These are phyloP conservation scores for Xylariales sp. DNA, from an alignment of 2,329 filamentous ascomycete genomes.

Conservation along the genomic window DNA sequence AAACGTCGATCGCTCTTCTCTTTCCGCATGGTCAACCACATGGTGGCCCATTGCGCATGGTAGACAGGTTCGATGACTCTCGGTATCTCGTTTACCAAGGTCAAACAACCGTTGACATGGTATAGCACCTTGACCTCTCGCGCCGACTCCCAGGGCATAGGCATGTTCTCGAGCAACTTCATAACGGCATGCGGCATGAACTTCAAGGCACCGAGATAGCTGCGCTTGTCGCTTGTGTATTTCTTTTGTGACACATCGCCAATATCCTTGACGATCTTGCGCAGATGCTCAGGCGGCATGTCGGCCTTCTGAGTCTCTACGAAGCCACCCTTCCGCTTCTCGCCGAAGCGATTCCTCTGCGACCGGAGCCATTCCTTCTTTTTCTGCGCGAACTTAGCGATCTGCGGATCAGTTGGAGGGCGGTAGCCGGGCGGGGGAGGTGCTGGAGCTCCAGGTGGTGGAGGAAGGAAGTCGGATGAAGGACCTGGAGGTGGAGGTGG, in stretches of 20 bases:
- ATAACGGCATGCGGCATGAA: slow-evolving; percentile 99
- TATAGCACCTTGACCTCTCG: slow-evolving; percentile 97
- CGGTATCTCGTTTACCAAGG: slow-evolving; percentile 92
- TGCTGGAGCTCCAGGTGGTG: slow-evolving; percentile 51
- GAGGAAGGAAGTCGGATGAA: slow-evolving; percentile 51
- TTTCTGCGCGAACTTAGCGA: slow-evolving; percentile 95
- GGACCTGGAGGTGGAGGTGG: slow-evolving; percentile 54
- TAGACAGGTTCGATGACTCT: slow-evolving; percentile 97
- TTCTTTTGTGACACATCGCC: slow-evolving; percentile 99
- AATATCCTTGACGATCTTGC: slow-evolving; percentile 97
- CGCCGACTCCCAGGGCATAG: slow-evolving; percentile 98
- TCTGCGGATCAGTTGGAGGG: slow-evolving; percentile 73
- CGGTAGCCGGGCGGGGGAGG: slow-evolving; percentile 84
- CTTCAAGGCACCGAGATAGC: slow-evolving; percentile 93
- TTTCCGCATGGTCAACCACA: slow-evolving; percentile 98
- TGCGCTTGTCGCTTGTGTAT: slow-evolving; percentile 97
- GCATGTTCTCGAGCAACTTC: slow-evolving; percentile 98
- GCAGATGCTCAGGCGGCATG: slow-evolving; percentile 96
- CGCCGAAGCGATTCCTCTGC: slow-evolving; percentile 88
- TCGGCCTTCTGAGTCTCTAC: slow-evolving; percentile 98
- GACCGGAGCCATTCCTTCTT: slow-evolving; percentile 97
- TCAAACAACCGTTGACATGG: slow-evolving; percentile 96
- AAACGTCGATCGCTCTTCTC: slow-evolving; percentile 94
- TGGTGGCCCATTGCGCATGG: slow-evolving; percentile 97
- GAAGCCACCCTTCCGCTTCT: slow-evolving; percentile 94